Conservation (phyloP, 306 rosid genomes). For the Senna siamea region DNA sequence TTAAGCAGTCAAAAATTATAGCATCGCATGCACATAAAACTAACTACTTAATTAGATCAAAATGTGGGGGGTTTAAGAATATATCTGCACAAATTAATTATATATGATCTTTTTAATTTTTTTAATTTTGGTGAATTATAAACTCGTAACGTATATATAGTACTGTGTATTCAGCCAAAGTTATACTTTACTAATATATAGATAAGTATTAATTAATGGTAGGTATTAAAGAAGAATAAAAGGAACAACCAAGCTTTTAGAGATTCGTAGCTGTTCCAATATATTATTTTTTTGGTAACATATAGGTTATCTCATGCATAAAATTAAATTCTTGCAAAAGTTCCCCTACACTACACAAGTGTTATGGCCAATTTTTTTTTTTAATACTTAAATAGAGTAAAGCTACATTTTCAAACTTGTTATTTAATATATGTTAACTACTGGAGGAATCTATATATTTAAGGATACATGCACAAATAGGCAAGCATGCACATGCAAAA, state of each 20-base stretch:
- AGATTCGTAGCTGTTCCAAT: conserved; percentile 11
- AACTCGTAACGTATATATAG: no score
- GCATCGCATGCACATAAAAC: neutral
- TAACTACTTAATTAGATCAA: no score
- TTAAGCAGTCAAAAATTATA: neutral
- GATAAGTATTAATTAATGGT: neutral
- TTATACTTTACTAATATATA: neutral
- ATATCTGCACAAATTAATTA: no score
- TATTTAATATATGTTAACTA: conserved; percentile 18
- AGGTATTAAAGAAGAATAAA: conserved; percentile 11
- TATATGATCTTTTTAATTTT: neutral
- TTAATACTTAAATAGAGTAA: neutral
- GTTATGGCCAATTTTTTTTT: neutral
- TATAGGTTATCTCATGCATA: conserved; percentile 1
- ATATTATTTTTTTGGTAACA: neutral
- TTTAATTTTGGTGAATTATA: neutral
- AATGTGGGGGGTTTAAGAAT: no score
- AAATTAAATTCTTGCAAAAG: neutral
- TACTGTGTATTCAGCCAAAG: neutral
- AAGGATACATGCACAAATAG: conserved; percentile 46
- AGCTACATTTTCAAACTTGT: neutral
- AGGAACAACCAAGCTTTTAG: neutral
- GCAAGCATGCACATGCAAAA: conserved; percentile 54
- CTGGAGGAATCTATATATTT: conserved; percentile 28
- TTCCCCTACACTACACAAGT: neutral